These are phyloP conservation scores for Colletotrichum ledebouriae DNA, from an alignment of 2,329 filamentous ascomycete species.

Conservation along the genomic window DNA sequence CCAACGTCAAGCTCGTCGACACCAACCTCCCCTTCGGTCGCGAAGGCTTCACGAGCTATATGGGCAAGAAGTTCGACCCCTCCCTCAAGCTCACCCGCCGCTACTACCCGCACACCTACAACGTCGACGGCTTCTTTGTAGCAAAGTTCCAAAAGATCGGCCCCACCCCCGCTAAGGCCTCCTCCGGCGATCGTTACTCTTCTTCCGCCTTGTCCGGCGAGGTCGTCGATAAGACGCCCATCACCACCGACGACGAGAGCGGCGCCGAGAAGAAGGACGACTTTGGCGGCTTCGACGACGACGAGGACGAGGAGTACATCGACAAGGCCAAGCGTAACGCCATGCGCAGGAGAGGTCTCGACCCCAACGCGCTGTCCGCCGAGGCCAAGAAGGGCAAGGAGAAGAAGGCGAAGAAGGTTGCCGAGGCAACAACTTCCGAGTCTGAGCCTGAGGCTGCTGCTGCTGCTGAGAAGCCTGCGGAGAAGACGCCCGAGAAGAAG, in stretches of 20 bases:
- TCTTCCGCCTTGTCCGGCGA: slow-evolving; percentile 51
- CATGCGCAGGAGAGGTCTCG: slow-evolving; percentile 79
- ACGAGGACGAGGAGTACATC: slow-evolving; percentile 79
- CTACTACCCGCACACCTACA: slow-evolving; percentile 92
- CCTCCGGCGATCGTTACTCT: slow-evolving; percentile 43
- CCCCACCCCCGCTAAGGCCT: slow-evolving; percentile 73
- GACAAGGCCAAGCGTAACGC: slow-evolving; percentile 80
- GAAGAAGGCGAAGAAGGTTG: slow-evolving; percentile 40
- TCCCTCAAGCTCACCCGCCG: slow-evolving; percentile 85
- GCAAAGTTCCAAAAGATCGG: slow-evolving; percentile 96
- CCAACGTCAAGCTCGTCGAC: slow-evolving; percentile 93
- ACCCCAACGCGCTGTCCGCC: slow-evolving; percentile 70
- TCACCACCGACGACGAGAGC: slow-evolving; percentile 63
- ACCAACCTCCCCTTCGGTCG: slow-evolving; percentile 91
- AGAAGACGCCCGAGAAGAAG: slow-evolving; percentile 38
- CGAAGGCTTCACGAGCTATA: slow-evolving; percentile 91
- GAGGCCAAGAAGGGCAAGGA: slow-evolving; percentile 46
- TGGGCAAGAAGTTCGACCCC: slow-evolving; percentile 91
- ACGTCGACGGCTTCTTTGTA: slow-evolving; percentile 98
- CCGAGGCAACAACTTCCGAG: slow-evolving; percentile 40
- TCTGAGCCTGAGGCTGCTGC: slow-evolving; percentile 22
- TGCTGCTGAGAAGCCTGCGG: slow-evolving; percentile 21
- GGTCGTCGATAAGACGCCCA: slow-evolving; percentile 77
- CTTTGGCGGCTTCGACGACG: slow-evolving; percentile 82
- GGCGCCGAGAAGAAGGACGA: slow-evolving; percentile 55